phyloP scores from a whole-genome alignment of 2,329 filamentous ascomycete species.

The Clathrospora elynae region DNA sequence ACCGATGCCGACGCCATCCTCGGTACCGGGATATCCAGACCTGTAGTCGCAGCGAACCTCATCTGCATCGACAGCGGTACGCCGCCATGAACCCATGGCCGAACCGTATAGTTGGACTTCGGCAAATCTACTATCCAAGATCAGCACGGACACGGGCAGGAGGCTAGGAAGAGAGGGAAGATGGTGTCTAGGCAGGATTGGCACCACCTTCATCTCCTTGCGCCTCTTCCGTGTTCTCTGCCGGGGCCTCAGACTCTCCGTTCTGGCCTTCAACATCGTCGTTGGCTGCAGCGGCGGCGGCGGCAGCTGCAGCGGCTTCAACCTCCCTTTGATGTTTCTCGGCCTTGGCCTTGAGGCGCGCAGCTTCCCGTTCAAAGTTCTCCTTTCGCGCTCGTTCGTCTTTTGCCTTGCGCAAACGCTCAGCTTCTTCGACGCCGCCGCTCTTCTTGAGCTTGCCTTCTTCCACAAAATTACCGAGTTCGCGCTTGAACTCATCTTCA shows the following conservation, averaged over 20 bases:
- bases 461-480: slow-evolving; percentile 82
- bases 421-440: slow-evolving; percentile 91
- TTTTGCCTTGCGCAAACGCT: slow-evolving; percentile 79
- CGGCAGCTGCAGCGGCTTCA: slow-evolving; percentile 40
- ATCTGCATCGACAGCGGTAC: slow-evolving; percentile 25
- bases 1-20: slow-evolving; percentile 1
- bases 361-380: slow-evolving; percentile 62
- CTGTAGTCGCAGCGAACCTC: slow-evolving; percentile 7
- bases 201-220: slow-evolving; percentile 46
- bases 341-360: slow-evolving; percentile 50
- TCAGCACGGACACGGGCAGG: slow-evolving; percentile 31
- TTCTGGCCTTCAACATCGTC: slow-evolving; percentile 34
- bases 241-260: slow-evolving; percentile 22
- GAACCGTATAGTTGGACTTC: slow-evolving; percentile 27
- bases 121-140: slow-evolving; percentile 25
- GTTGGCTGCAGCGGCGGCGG: slow-evolving; percentile 24
- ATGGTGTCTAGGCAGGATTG: slow-evolving; percentile 38
- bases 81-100: slow-evolving; percentile 39
- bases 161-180: slow-evolving; percentile 19
- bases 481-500: slow-evolving; percentile 79
- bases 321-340: slow-evolving; percentile 51
- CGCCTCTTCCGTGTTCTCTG: slow-evolving; percentile 32
- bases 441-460: slow-evolving; percentile 95
- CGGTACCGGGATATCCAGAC: slow-evolving; percentile 9
- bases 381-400: slow-evolving; percentile 86